phyloP scores from a whole-genome alignment of 1,139 yeast genomes.

The Scheffersomyces segobiensis region DNA sequence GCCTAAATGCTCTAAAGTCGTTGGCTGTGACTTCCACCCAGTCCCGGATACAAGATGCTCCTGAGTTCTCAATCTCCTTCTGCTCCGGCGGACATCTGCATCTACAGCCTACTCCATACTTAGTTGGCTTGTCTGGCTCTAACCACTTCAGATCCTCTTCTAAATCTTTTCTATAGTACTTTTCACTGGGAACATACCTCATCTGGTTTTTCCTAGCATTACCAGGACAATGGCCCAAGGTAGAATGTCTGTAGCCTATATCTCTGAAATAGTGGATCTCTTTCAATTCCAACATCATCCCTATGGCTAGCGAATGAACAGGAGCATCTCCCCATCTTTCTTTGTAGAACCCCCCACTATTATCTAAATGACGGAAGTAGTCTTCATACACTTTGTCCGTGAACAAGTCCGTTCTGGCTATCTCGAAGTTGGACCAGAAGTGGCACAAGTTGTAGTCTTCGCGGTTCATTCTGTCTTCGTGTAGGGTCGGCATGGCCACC shows the following conservation, averaged over 20 bases:
- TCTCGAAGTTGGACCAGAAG: constrained; percentile 94
- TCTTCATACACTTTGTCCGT: constrained; percentile 59
- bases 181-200: constrained; percentile 35
- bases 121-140: constrained; percentile 44
- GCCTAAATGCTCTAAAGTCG: constrained; percentile 21
- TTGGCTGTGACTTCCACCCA: constrained; percentile 53
- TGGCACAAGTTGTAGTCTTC: constrained; percentile 81
- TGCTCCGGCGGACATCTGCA: constrained; percentile 69
- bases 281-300: constrained; percentile 61
- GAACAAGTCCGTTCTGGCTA: constrained; percentile 77
- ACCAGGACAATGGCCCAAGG: constrained; percentile 79
- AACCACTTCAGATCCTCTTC: constrained; percentile 38
- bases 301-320: constrained; percentile 81
- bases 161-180: constrained; percentile 13
- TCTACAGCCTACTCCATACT: constrained; percentile 77
- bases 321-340: constrained; percentile 98
- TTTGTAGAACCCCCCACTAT: constrained; percentile 75
- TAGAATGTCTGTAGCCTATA: constrained; percentile 81
- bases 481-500: constrained; percentile 31
- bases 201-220: constrained; percentile 55
- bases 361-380: constrained; percentile 67
- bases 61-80: constrained; percentile 55
- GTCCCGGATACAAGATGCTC: constrained; percentile 53
- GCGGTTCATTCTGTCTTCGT: constrained; percentile 57
- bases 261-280: constrained; percentile 89